These are phyloP conservation scores for Coemansia sp. DNA, from an alignment of 192 early-diverging fungal genomes.

Conservation along the genomic window DNA sequence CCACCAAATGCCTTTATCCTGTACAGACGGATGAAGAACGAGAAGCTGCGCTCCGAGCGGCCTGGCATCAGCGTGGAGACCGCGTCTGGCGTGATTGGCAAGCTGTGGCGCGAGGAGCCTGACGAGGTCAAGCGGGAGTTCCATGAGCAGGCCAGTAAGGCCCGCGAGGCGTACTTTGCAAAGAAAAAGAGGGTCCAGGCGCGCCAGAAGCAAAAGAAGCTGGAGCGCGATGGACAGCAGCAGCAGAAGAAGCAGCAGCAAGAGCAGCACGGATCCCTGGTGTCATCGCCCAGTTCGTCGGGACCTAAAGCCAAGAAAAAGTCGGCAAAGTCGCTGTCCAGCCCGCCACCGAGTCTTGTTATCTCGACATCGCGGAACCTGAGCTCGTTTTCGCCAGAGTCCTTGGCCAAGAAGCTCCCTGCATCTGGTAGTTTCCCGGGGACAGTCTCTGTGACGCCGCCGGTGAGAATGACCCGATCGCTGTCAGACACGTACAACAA, in stretches of 20 bases:
- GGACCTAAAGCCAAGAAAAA: not conserved
- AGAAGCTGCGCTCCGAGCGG: slow-evolving; percentile 14
- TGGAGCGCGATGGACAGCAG: slow-evolving; percentile 27
- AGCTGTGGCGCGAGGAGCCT: slow-evolving; percentile 28
- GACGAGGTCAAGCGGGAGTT: slow-evolving; percentile 21
- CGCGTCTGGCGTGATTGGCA: slow-evolving; percentile 36
- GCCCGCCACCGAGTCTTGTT: slow-evolving; percentile 7
- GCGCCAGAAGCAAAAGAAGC: slow-evolving; percentile 20
- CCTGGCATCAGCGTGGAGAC: slow-evolving; percentile 31
- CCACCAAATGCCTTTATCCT: slow-evolving; percentile 49
- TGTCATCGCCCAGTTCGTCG: not conserved
- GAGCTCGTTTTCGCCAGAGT: slow-evolving; percentile 36
- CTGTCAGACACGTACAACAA: slow-evolving; percentile 11
- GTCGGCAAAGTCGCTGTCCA: slow-evolving; percentile 5
- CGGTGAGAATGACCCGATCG: slow-evolving; percentile 9
- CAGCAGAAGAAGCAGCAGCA: not conserved
- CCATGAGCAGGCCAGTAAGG: slow-evolving; percentile 18
- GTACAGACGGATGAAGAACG: slow-evolving; percentile 34
- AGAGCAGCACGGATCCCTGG: not conserved
- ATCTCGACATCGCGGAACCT: slow-evolving; percentile 23
- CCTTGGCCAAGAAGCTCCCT: slow-evolving; percentile 18
- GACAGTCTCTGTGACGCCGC: not conserved
- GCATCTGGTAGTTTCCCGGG: not conserved
- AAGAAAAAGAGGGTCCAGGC: slow-evolving; percentile 42
- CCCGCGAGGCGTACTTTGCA: slow-evolving; percentile 39